Base-by-base conservation (phyloP, 306 rosid genomes). In the Begonia peltatifolia region DNA sequence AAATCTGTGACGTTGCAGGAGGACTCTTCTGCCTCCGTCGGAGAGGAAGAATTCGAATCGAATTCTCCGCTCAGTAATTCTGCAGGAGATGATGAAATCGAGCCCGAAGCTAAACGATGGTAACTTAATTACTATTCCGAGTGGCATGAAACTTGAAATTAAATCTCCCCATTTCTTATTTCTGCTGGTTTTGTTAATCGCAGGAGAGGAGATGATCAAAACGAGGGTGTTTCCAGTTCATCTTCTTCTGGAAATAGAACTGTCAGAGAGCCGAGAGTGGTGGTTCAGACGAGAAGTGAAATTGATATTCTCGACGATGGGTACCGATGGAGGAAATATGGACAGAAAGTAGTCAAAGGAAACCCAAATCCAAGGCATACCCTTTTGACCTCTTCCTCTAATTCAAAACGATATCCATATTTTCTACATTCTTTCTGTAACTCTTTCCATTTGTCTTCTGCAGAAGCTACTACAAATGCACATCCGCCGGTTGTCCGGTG, bases 401-500 rank as follows among this genome's bases (percentile, higher is more conserved):
- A 43, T 25, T n/a, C 48, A 14, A 15, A 15, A 42, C 16, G 15
- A 1, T 35, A 10, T 9, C 23, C 3, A 18, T 42, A 42, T 38
- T 30, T 20, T 20, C 18, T 30, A 30, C 6, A 58, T 6, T 47
- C 13, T 7, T 16, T 44, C 36, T 66, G 58, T 59, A 62, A 46
- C 69, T 47, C 36, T 7, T 41, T 12, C 12, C 10, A 36, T n/a
- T 13, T 35, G 41, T 43, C 17, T 25, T 73, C 7, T 73, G 43
- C 57, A 90, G 99, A 85, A 90, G 94, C 77, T 90, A 90, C 70
- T 90, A 90, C 80, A 90, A 90, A 59, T 90, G 99, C 66, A 90
- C 99, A 2, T 76, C 76, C 12, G 42, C 68, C 0, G 84, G 82
- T 14, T 90, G 99, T 75, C 76, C 92, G 0, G 99, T 90, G 66